Conservation (phyloP, 345 rosid genomes). For the Ceriops decandra region DNA sequence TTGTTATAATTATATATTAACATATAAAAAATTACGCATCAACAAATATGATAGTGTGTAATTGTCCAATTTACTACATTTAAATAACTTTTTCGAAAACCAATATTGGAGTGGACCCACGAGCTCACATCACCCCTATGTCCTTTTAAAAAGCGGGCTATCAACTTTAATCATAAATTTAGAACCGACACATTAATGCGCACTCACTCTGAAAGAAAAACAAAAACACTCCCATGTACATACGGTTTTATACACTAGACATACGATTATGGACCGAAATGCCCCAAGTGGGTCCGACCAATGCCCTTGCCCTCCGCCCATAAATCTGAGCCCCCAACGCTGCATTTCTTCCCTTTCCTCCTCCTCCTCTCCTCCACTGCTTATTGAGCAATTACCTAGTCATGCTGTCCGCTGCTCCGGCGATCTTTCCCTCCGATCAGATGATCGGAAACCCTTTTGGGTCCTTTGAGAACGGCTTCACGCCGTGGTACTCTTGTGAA, state of each 20-base stretch:
- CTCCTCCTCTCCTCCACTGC: constrained; percentile 44
- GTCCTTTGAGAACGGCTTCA: constrained; percentile 43
- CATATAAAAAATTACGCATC: too few relatives aligned
- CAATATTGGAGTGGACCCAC: constrained; percentile 21
- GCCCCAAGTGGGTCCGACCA: constrained; percentile 32
- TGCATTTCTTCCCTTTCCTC: constrained; percentile 90
- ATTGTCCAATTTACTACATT: too few relatives aligned
- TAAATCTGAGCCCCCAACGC: constrained; percentile 60
- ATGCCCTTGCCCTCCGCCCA: constrained; percentile 6
- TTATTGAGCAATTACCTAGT: constrained; percentile 17
- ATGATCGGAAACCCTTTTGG: constrained; percentile 37
- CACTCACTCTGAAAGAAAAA: constrained; percentile 38
- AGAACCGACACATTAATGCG: constrained; percentile 40
- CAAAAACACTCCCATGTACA: constrained; percentile 21
- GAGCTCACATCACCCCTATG: constrained; percentile 13
- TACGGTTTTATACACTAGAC: constrained; percentile 2
- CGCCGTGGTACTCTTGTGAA: constrained; percentile 59
- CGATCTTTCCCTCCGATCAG: constrained; percentile 33
- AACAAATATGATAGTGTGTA: too few relatives aligned
- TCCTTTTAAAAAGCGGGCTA: neutral
- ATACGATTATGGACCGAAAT: constrained; percentile 18
- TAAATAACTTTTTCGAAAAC: neutral
- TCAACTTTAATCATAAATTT: neutral
- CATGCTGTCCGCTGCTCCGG: constrained; percentile 59
- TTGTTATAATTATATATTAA: too few relatives aligned